Percentiles rank a stretch among this genome's conserved stretches.
Conservation (phyloP, 148 eudicot genomes). For the Amaranthus palmeri region DNA sequence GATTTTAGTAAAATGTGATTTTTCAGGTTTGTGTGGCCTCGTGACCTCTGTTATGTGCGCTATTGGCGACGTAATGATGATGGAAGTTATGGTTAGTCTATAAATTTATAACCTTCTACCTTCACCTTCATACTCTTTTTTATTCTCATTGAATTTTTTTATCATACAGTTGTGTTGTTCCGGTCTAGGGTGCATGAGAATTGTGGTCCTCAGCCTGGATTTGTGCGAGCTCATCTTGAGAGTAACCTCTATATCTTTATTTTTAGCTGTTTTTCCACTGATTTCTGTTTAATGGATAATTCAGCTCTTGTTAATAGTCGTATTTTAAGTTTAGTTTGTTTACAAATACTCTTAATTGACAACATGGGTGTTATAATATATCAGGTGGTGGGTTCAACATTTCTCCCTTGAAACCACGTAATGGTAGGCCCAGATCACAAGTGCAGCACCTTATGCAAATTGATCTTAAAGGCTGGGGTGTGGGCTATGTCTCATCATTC, state of each 20-base stretch:
- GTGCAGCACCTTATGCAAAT: slow-evolving; percentile 99
- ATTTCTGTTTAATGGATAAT: not conserved
- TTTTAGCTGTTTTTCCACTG: slow-evolving; percentile 10
- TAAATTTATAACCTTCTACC: not conserved
- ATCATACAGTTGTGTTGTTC: slow-evolving; percentile 84
- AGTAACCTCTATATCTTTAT: slow-evolving; percentile 48
- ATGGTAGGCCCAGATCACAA: slow-evolving; percentile 91
- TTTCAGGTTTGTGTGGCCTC: slow-evolving; percentile 94
- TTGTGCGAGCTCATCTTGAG: slow-evolving; percentile 95
- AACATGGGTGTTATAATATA: slow-evolving; percentile 7
- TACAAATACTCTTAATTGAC: not conserved
- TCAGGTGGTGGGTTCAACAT: slow-evolving; percentile 97
- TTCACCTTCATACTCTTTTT: slow-evolving; percentile 4
- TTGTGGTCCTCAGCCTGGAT: slow-evolving; percentile 96
- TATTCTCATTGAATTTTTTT: slow-evolving; percentile 12
- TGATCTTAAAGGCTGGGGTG: slow-evolving; percentile 98
- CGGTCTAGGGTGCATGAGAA: slow-evolving; percentile 94
- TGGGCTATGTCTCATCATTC: slow-evolving; percentile 77
- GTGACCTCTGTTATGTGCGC: slow-evolving; percentile 97
- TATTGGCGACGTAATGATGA: slow-evolving; percentile 99
- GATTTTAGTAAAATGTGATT: slow-evolving; percentile 1
- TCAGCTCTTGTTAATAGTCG: not conserved
- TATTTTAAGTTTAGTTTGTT: slow-evolving; percentile 8
- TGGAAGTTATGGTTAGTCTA: slow-evolving; percentile 85
- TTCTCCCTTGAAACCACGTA: slow-evolving; percentile 78